Evolutionary conservation across 23 red algal genomes (phyloP), one percentile per base, ranked within the genome.

Genomic region (Gracilaria domingensis): DNA sequence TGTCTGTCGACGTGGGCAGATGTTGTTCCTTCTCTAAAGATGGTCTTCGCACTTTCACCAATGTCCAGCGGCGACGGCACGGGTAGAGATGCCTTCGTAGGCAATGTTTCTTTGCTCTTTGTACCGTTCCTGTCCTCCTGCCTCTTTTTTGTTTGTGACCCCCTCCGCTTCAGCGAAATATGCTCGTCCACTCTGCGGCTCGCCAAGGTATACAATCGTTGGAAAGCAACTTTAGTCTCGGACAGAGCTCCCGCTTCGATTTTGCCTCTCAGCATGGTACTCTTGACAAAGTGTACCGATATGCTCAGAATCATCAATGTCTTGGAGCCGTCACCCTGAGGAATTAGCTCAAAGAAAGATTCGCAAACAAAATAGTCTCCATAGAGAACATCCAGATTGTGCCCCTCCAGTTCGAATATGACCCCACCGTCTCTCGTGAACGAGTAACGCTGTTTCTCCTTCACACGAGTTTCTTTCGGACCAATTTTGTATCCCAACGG

Each of bases 341-440:
- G 92, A 64, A 62, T 88, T 11, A 95, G 76, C 33, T 86, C 92
- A 88, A 88, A 88, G 50, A 53, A 81, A 12, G 71, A 77, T 58
- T 95, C 92, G 36, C 54, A 69, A 26, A 85, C 72, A 69, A 95
- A 95, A 72, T 77, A 73, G 49, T 88, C 84, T 18, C 62, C 82
- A 82, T 56, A 88, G 49, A 83, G 75, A 23, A 81, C 92, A 82
- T 95, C 92, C n/a, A 95, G 56, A 66, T 83, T 95, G 30, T 95
- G 83, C 24, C 84, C 75, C 30, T 77, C 42, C 36, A 75, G 1
- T 34, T 95, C 92, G 61, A 95, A 34, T 0, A 95, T 12, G 12
- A 81, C 82, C 5, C 92, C 92, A 5, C 81, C 83, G 21, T 77
- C 75, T 60, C 55, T 56, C 42, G 77, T 88, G 66, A 95, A 95